Conservation (phyloP, 441 rosid species). For the Aquilaria agallochum region DNA sequence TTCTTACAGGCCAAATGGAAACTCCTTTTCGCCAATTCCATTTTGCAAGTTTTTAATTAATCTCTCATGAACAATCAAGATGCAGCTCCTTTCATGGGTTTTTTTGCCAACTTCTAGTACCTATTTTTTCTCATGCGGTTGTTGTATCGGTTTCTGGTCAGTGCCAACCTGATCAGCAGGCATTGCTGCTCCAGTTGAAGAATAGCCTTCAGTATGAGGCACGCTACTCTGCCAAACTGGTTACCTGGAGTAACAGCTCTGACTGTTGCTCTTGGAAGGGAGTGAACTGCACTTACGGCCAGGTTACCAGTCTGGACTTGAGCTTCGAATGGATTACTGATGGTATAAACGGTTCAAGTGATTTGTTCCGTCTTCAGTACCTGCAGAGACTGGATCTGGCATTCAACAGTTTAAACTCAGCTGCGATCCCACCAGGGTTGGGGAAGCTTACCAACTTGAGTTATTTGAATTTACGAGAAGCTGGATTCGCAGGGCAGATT, state of each 20-base stretch:
- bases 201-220: constrained; percentile 10
- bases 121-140: constrained; percentile 4
- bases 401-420: constrained; percentile 13
- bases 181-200: constrained; percentile 26
- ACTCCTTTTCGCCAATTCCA: neutral
- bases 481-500: constrained; percentile 19
- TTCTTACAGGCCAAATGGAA: neutral
- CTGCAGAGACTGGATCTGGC: constrained; percentile 38
- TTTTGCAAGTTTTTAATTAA: too few relatives aligned
- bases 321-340: constrained; percentile 22
- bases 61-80: too few relatives aligned
- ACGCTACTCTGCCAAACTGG: constrained; percentile 12
- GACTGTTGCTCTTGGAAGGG: constrained; percentile 45
- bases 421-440: constrained; percentile 21
- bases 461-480: constrained; percentile 28
- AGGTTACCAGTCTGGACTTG: constrained; percentile 31
- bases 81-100: neutral
- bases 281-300: constrained; percentile 29
- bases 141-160: constrained; percentile 21
- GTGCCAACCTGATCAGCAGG: constrained; percentile 30
- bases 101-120: neutral
- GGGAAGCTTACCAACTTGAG: constrained; percentile 18
- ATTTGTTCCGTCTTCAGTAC: constrained; percentile 27
- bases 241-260: constrained; percentile 19
- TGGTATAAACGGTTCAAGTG: constrained; percentile 19